Percentiles rank a stretch among this genome's conserved stretches.
Conservation (phyloP, 1,284 basidiomycete genomes). For the Pyrrhoderma lamaoense region DNA sequence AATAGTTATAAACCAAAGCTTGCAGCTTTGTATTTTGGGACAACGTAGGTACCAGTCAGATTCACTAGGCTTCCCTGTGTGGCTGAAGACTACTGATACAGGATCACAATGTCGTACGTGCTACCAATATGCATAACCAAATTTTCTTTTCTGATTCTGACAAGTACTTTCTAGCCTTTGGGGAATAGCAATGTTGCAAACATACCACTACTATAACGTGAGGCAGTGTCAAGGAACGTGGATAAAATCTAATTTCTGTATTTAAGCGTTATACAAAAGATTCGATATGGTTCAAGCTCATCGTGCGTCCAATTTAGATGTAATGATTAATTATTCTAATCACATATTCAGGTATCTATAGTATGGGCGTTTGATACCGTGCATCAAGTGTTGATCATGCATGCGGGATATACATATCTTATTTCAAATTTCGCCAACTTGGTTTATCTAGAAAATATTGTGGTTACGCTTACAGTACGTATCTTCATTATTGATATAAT, state of each 20-base stretch:
- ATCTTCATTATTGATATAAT: background rate
- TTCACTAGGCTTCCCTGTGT: no score
- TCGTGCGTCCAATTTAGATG: slow-evolving; percentile 1
- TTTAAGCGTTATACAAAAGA: slow-evolving; percentile 12
- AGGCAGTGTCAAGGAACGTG: background rate
- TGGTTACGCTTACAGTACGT: slow-evolving; percentile 12
- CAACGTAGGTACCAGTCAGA: no score
- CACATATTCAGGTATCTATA: slow-evolving; percentile 2
- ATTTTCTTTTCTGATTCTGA: background rate
- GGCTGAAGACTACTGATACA: no score
- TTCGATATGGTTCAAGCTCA: slow-evolving; percentile 7
- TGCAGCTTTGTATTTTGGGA: no score
- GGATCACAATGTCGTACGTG: no score
- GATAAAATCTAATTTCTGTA: background rate
- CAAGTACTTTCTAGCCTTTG: slow-evolving; percentile 3
- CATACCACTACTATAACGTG: slow-evolving; percentile 16
- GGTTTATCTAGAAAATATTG: slow-evolving; percentile 6
- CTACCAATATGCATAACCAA: no score
- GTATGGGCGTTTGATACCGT: slow-evolving; percentile 16
- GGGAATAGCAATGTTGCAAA: slow-evolving; percentile 1
- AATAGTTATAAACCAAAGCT: no score
- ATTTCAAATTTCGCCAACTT: slow-evolving; percentile 14
- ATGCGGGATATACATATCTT: slow-evolving; percentile 17
- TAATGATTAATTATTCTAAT: background rate
- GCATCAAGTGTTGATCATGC: slow-evolving; percentile 18